A percentile compares a stretch with the other conserved stretches of the same genome.
Conservation (phyloP, 148 eudicot genomes). For the Cornus florida region DNA sequence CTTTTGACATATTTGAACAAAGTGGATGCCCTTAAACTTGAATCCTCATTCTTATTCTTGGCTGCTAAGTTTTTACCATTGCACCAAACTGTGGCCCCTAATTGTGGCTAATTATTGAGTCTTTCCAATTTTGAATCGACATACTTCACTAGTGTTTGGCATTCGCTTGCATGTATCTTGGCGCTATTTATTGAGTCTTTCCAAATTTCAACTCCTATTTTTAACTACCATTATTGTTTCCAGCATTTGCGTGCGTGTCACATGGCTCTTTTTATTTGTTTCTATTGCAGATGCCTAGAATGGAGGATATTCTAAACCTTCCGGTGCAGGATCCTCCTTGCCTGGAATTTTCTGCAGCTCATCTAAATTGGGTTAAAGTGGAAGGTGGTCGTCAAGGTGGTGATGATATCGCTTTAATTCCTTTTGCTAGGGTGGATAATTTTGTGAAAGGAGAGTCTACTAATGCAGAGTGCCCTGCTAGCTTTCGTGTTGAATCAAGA, state of each 20-base stretch:
- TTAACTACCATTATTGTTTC: background rate
- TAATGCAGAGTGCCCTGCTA: slow-evolving; percentile 35
- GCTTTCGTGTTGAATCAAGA: slow-evolving; percentile 34
- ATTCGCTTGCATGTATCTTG: background rate
- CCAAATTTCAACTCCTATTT: background rate
- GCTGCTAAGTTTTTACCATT: too few species aligned
- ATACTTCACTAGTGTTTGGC: too few species aligned
- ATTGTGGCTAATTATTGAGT: too few species aligned
- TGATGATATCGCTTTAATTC: slow-evolving; percentile 32
- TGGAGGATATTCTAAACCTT: slow-evolving; percentile 36
- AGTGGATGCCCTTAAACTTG: too few species aligned
- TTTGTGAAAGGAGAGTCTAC: slow-evolving; percentile 32
- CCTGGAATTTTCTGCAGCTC: slow-evolving; percentile 33
- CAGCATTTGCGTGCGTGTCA: background rate
- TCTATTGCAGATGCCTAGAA: slow-evolving; percentile 29
- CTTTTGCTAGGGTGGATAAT: slow-evolving; percentile 33
- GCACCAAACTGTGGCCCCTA: too few species aligned
- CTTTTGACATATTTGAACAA: too few species aligned
- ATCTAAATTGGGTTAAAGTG: slow-evolving; percentile 32
- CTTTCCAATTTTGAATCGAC: too few species aligned
- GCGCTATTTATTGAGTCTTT: background rate
- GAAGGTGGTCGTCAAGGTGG: slow-evolving; percentile 42
- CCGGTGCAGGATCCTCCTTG: slow-evolving; percentile 36
- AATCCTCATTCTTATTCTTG: too few species aligned
- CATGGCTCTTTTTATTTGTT: background rate